Evolutionary conservation across 805 yeast genomes (phyloP).

Genomic region (Suhomyces vadensis): DNA sequence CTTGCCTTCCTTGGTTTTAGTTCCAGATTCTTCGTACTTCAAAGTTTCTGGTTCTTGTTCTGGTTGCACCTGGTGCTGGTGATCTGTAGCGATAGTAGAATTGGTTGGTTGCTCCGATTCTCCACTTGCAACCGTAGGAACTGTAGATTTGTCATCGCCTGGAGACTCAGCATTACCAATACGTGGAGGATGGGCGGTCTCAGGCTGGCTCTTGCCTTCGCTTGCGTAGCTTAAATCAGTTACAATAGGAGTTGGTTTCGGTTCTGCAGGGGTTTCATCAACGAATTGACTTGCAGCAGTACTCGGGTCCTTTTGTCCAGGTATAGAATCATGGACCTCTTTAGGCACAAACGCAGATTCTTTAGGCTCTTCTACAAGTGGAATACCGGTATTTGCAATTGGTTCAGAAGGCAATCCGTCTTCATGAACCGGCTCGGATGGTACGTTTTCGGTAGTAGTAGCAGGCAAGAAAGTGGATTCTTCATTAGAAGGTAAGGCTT

Average conservation of each 20-base stretch:
- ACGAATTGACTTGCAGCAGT: not conserved
- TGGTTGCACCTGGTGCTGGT: constrained; percentile 3
- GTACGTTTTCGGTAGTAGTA: too few relatives aligned
- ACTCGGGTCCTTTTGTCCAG: not conserved
- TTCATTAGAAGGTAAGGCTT: too few relatives aligned
- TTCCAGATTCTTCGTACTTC: not conserved
- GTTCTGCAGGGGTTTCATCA: not conserved
- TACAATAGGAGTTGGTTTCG: not conserved
- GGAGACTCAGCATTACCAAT: constrained; percentile 5
- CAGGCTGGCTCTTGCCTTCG: not conserved
- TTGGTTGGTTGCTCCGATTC: constrained; percentile 11
- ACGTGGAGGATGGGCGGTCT: not conserved
- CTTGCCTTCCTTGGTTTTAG: constrained; percentile 7
- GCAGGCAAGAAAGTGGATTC: too few relatives aligned
- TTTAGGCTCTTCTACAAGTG: too few relatives aligned
- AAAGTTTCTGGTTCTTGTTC: constrained; percentile 4
- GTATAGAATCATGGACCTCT: too few relatives aligned
- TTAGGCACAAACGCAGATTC: too few relatives aligned
- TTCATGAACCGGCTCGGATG: too few relatives aligned
- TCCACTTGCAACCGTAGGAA: constrained; percentile 8
- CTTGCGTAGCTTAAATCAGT: not conserved
- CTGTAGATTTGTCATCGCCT: constrained; percentile 10
- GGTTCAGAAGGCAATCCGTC: too few relatives aligned
- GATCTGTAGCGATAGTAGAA: constrained; percentile 11
- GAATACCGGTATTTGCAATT: too few relatives aligned